Evolutionary conservation across 441 rosid species (phyloP), one percentile per base, ranked within the genome.

Genomic region (Dalechampia spathulata): DNA sequence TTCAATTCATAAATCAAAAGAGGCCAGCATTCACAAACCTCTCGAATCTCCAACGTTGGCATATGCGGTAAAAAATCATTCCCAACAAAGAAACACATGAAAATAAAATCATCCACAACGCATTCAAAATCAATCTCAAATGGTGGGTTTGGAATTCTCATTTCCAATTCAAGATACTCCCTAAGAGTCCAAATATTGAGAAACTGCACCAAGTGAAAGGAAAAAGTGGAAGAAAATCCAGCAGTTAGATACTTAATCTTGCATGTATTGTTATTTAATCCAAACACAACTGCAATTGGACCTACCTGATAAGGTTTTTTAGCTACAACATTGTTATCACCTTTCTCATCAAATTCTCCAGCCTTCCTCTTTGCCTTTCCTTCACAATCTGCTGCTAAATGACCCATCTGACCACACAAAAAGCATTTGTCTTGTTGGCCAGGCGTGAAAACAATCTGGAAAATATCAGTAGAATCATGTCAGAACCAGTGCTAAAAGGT

Each of bases 41-140:
- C 99, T 5, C 95, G 85, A 72, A 93, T 93, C 83, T 93, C 99
- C 72, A 93, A 55, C 3, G 99, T 90, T 5, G 99, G 99, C 99
- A 93, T 93, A 66, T 93, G 97, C 7, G 99, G 99, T 72, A 94
- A 75, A 70, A 94, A 94, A 74, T 94, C 99, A 66, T 94, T 94
- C 56, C 99, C 99, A 64, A 93, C 97, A 58, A 93, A 93, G 78
- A 93, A 93, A 74, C 99, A 93, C 51, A 93, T 87, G 88, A 93
- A 93, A 73, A 90, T 87, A 71, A 93, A 93, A 79, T 93, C 99
- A 74, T 93, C 99, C 81, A 90, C 88, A 63, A 86, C 70, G 56
- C 91, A 75, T 69, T 93, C 99, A 19, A 90, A 51, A 72, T 93
- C 77, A 57, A 82, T 73, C 72, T 71, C 57, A 43, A 77, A 79